phyloP scores from a whole-genome alignment of 1,284 basidiomycete genomes.

The Moesziomyces parantarcticus region DNA sequence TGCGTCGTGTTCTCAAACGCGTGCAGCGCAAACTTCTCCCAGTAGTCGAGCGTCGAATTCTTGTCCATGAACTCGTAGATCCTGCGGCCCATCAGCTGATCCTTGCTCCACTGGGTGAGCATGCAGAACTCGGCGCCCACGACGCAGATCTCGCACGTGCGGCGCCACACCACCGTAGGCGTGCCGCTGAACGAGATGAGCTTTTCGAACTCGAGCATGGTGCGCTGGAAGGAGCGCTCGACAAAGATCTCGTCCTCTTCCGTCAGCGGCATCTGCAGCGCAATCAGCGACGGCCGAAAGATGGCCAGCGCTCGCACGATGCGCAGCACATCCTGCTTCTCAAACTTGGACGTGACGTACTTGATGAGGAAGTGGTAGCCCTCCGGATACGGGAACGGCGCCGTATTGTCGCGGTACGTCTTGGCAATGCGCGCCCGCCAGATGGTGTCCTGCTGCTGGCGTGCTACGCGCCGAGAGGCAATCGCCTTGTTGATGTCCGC shows the following conservation, averaged over 20 bases:
- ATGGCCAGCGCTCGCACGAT: slow-evolving; percentile 94
- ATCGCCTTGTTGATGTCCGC: slow-evolving; percentile 49
- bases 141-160: slow-evolving; percentile 96
- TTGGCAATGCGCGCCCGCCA: slow-evolving; percentile 64
- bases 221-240: slow-evolving; percentile 92
- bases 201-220: slow-evolving; percentile 92
- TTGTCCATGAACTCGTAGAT: slow-evolving; percentile 68
- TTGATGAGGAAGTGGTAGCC: slow-evolving; percentile 67
- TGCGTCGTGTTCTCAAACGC: slow-evolving; percentile 67
- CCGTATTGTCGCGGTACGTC: slow-evolving; percentile 58
- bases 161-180: slow-evolving; percentile 98
- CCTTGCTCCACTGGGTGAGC: slow-evolving; percentile 74
- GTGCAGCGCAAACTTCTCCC: slow-evolving; percentile 66
- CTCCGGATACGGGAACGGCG: slow-evolving; percentile 65
- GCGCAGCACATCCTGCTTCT: slow-evolving; percentile 92
- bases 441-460: slow-evolving; percentile 49
- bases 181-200: slow-evolving; percentile 96
- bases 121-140: slow-evolving; percentile 96
- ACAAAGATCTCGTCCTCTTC: slow-evolving; percentile 75
- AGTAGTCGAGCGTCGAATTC: slow-evolving; percentile 63
- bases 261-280: slow-evolving; percentile 75
- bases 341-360: slow-evolving; percentile 76
- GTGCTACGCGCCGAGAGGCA: slow-evolving; percentile 37
- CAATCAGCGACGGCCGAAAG: slow-evolving; percentile 93
- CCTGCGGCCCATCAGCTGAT: slow-evolving; percentile 61